Conservation (phyloP, 129 eudicot genomes). For the Calendula officinalis region DNA sequence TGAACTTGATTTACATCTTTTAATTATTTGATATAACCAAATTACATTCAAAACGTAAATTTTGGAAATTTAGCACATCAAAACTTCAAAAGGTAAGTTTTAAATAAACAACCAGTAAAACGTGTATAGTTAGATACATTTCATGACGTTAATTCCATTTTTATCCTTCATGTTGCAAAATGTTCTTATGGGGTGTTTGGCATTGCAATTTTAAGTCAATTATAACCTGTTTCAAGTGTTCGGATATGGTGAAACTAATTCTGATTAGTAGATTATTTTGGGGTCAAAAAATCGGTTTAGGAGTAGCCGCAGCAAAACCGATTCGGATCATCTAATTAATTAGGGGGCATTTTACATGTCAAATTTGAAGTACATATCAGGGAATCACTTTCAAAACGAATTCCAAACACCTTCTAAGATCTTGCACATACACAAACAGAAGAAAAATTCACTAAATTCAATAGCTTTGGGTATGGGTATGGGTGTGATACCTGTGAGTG, state of each 20-base stretch:
- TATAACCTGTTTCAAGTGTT: not conserved
- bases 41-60: no score
- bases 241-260: not conserved
- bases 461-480: not conserved
- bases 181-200: not conserved
- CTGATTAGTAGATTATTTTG: no score
- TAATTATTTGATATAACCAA: no score
- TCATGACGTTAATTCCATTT: no score
- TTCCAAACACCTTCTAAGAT: not conserved
- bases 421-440: not conserved
- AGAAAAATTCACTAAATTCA: not conserved
- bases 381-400: slow-evolving; percentile 1
- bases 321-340: no score
- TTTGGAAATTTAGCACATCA: no score
- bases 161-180: no score
- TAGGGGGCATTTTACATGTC: no score
- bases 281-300: not conserved
- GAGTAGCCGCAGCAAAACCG: not conserved
- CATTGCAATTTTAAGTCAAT: not conserved
- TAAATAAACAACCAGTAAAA: no score
- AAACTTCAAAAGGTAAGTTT: no score
- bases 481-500: slow-evolving; percentile 78
- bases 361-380: no score
- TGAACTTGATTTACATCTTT: not conserved
- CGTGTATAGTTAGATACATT: no score